These are phyloP conservation scores for Clathrospora elynae DNA, from an alignment of 2,329 filamentous ascomycete genomes.

Conservation along the genomic window DNA sequence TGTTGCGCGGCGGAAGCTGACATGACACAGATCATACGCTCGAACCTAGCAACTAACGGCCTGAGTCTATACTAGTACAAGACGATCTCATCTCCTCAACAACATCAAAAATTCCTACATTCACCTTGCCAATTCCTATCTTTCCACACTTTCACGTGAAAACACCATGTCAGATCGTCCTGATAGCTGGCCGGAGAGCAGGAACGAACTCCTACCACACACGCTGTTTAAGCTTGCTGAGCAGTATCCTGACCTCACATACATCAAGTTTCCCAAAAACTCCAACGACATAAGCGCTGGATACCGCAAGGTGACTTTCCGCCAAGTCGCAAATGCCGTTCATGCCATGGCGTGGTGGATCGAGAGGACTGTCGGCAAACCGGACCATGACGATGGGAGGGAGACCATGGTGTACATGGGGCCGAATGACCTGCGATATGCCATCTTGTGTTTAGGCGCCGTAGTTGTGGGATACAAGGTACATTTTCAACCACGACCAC, in stretches of 20 bases:
- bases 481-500: neutral
- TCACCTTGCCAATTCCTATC: no score
- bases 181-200: conserved; percentile 6
- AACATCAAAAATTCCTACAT: no score
- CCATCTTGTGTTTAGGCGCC: conserved; percentile 46
- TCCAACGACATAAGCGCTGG: conserved; percentile 19
- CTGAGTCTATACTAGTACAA: no score
- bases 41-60: no score
- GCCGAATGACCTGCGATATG: conserved; percentile 46
- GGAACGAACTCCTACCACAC: conserved; percentile 13
- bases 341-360: conserved; percentile 35
- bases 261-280: conserved; percentile 13
- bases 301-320: conserved; percentile 37
- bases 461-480: conserved; percentile 51
- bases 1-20: no score
- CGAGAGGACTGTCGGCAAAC: conserved; percentile 33
- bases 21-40: no score
- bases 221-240: conserved; percentile 13
- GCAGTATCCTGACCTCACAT: conserved; percentile 3
- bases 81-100: no score
- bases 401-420: conserved; percentile 32
- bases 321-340: conserved; percentile 33
- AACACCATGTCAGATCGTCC: conserved; percentile 6
- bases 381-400: conserved; percentile 26
- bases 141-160: no score